Evolutionary conservation across 2,329 filamentous ascomycete genomes (phyloP).

Genomic region (Lecanicillium sp.): DNA sequence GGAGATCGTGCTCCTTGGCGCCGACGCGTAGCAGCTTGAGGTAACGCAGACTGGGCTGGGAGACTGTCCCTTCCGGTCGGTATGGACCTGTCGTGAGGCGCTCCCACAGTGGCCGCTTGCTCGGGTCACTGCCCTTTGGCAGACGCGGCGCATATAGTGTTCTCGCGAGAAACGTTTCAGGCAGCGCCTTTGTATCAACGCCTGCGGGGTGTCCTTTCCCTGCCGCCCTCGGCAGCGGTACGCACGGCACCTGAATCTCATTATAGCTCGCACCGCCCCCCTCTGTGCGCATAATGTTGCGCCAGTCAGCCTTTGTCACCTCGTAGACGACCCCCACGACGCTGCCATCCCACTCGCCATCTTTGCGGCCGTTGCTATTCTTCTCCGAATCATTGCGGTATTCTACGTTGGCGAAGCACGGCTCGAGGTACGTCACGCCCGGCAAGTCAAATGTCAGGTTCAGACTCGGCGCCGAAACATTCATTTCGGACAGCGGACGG

Average conservation of each 20-base stretch:
- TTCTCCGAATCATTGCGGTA: conserved; percentile 31
- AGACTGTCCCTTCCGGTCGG: conserved; percentile 62
- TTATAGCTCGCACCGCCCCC: conserved; percentile 80
- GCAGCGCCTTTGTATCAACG: conserved; percentile 35
- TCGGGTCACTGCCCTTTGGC: conserved; percentile 25
- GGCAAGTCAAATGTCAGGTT: conserved; percentile 78
- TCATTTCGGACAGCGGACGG: conserved; percentile 69
- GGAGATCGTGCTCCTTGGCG: conserved; percentile 72
- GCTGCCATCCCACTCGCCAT: conserved; percentile 61
- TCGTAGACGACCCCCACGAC: conserved; percentile 94
- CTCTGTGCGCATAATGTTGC: conserved; percentile 82
- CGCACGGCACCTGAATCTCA: conserved; percentile 74
- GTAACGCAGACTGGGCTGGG: conserved; percentile 79
- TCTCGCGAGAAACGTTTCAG: conserved; percentile 69
- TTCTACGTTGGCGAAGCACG: conserved; percentile 82
- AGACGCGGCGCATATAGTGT: conserved; percentile 68
- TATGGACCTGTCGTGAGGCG: conserved; percentile 36
- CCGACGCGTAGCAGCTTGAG: conserved; percentile 72
- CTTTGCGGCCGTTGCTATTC: conserved; percentile 6
- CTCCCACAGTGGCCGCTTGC: conserved; percentile 34
- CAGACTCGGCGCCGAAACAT: conserved; percentile 73
- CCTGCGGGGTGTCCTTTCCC: not conserved
- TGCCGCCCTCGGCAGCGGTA: conserved; percentile 47
- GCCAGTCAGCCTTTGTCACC: conserved; percentile 75
- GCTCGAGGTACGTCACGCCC: conserved; percentile 78